These are phyloP conservation scores for Blastocystis sp. DNA, from an alignment of 352 stramenopile species.

Conservation along the genomic window DNA sequence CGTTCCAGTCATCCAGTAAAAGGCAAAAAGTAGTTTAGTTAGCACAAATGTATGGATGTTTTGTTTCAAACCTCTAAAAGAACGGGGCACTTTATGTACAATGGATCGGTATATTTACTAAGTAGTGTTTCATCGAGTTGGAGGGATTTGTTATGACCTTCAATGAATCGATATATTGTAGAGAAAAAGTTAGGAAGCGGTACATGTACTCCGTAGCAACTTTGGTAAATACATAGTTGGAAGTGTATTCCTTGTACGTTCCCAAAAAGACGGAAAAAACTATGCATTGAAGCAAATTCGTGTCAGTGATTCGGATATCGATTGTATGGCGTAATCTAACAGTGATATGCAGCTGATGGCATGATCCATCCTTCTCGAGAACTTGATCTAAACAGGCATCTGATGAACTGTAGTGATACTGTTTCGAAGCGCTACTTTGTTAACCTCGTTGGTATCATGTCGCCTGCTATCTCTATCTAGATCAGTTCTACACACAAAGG, in stretches of 20 bases:
- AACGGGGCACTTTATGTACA: no score
- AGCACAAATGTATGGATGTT: no score
- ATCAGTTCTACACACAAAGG: slow-evolving; percentile 47
- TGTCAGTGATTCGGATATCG: not conserved
- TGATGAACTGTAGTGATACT: not conserved
- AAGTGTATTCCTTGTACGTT: slow-evolving; percentile 25
- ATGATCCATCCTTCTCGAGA: not conserved
- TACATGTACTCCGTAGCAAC: not conserved
- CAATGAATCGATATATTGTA: slow-evolving; percentile 17
- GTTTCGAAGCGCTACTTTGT: not conserved
- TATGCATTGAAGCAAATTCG: slow-evolving; percentile 54
- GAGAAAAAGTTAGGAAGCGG: slow-evolving; percentile 42
- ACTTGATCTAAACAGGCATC: not conserved
- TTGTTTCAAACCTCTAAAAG: no score
- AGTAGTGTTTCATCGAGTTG: no score
- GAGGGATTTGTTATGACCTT: no score
- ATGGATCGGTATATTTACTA: no score
- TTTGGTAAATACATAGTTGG: slow-evolving; percentile 15
- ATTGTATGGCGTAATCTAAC: not conserved
- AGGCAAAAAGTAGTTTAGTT: no score
- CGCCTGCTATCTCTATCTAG: not conserved
- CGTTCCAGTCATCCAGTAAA: no score
- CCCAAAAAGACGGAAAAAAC: not conserved
- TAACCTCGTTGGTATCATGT: not conserved
- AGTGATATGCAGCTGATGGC: not conserved